These are phyloP conservation scores for Penicillium corylophilum DNA, from an alignment of 2,329 filamentous ascomycete species.

Conservation along the genomic window DNA sequence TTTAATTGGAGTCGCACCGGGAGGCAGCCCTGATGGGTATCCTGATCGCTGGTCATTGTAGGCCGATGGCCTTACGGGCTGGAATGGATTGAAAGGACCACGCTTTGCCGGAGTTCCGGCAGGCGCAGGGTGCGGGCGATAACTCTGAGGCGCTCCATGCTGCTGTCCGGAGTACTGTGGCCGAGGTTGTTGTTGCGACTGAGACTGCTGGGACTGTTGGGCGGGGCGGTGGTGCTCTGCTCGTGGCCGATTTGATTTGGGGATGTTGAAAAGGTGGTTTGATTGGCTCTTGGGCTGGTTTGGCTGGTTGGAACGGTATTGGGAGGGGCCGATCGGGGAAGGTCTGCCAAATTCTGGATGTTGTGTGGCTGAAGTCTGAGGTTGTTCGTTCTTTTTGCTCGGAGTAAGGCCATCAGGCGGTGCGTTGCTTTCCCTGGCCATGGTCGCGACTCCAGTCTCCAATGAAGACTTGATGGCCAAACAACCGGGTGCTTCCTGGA, in stretches of 20 bases:
- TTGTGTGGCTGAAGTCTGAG: constrained; percentile 35
- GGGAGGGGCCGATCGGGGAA: constrained; percentile 51
- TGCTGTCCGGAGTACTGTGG: constrained; percentile 19
- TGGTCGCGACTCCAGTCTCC: constrained; percentile 29
- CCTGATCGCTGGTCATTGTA: constrained; percentile 34
- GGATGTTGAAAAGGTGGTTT: constrained; percentile 53
- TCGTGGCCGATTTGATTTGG: constrained; percentile 49
- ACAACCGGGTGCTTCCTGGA: background rate
- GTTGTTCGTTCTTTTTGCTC: constrained; percentile 36
- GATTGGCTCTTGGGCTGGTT: constrained; percentile 14
- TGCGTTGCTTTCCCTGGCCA: constrained; percentile 55
- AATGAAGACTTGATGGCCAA: background rate
- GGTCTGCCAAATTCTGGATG: constrained; percentile 59
- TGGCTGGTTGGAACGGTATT: constrained; percentile 43
- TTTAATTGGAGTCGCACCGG: constrained; percentile 44
- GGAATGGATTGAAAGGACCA: constrained; percentile 42
- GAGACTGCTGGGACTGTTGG: constrained; percentile 21
- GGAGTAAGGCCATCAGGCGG: constrained; percentile 37
- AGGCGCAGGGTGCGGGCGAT: constrained; percentile 21
- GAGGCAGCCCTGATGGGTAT: constrained; percentile 28
- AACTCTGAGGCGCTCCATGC: constrained; percentile 11
- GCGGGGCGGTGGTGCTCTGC: constrained; percentile 50
- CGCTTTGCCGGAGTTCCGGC: constrained; percentile 22
- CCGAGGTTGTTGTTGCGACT: constrained; percentile 13
- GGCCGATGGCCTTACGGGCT: constrained; percentile 38